Conservation (phyloP, 2,329 filamentous ascomycete species). For the Trichoderma sp. region DNA sequence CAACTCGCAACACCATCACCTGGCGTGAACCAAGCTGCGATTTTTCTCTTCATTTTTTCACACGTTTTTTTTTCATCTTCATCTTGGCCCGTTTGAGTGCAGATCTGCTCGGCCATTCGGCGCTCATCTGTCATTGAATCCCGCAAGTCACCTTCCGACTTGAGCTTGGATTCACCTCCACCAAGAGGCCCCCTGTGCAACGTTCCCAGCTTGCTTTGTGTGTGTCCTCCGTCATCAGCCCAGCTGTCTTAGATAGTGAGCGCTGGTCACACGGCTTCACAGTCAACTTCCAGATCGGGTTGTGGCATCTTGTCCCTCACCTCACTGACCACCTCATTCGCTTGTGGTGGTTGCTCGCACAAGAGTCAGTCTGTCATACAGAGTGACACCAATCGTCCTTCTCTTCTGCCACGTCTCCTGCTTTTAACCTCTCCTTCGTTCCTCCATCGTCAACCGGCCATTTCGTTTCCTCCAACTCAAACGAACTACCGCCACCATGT, state of each 20-base stretch:
- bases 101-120: conserved; percentile 5
- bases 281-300: conserved; percentile 23
- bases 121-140: background rate
- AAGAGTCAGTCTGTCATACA: background rate
- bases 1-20: conserved; percentile 3
- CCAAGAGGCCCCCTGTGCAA: conserved; percentile 13
- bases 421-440: background rate
- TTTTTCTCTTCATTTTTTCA: background rate
- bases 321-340: conserved; percentile 3
- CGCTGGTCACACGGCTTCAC: conserved; percentile 19
- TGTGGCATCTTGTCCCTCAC: conserved; percentile 7
- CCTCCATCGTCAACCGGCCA: background rate
- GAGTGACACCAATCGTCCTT: background rate
- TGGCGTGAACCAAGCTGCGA: conserved; percentile 14
- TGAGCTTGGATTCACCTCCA: conserved; percentile 22
- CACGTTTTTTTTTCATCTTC: background rate
- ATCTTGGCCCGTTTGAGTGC: background rate
- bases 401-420: background rate
- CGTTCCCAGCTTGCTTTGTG: conserved; percentile 11
- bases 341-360: background rate
- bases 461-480: background rate
- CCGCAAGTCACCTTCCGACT: conserved; percentile 22
- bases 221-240: conserved; percentile 13
- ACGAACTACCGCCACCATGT: conserved; percentile 40
- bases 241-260: conserved; percentile 2